These are phyloP conservation scores for Tetraselmis chui DNA, from an alignment of 139 green algal genomes.

Conservation along the genomic window DNA sequence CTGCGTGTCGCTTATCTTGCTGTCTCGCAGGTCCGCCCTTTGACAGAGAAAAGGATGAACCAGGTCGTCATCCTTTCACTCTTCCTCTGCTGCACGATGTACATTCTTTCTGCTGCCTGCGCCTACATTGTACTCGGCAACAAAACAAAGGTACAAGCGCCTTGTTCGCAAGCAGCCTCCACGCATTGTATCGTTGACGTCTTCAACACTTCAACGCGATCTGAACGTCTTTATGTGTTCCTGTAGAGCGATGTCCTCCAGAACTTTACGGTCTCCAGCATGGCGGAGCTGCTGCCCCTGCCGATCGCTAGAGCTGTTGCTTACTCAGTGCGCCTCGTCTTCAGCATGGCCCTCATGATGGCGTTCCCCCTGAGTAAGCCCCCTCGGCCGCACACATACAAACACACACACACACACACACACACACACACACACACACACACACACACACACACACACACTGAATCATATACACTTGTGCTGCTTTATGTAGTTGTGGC, in stretches of 20 bases:
- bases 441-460: no score
- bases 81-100: background rate
- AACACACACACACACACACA: no score
- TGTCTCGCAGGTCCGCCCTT: background rate
- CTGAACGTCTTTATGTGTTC: no score
- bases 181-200: no score
- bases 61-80: background rate
- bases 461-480: no score
- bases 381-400: background rate
- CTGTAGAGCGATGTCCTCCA: background rate
- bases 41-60: background rate
- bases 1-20: no score
- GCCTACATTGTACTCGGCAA: background rate
- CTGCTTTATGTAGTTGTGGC: no score
- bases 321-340: background rate
- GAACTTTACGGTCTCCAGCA: background rate
- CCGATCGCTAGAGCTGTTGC: background rate
- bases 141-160: background rate
- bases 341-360: background rate
- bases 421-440: no score
- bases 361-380: background rate
- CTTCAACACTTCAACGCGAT: no score
- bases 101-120: background rate
- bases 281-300: background rate
- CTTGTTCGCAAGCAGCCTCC: no score